phyloP scores from a whole-genome alignment of 1,284 basidiomycete genomes.

The Pseudozyma tsukubaensis region DNA sequence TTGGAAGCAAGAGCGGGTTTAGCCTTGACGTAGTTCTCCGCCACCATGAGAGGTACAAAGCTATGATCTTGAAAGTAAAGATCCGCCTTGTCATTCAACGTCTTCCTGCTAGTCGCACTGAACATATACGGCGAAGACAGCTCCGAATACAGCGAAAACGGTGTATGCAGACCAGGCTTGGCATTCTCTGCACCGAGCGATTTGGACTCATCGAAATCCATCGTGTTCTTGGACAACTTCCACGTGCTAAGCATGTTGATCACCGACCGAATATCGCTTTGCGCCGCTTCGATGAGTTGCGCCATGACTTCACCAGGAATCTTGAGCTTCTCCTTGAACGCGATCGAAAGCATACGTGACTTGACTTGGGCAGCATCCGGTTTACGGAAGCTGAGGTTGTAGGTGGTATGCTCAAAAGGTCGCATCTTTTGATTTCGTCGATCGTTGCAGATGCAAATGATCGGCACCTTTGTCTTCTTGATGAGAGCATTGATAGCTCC shows the following conservation, averaged over 20 bases:
- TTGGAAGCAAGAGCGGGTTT: slow-evolving; percentile 70
- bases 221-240: slow-evolving; percentile 71
- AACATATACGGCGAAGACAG: slow-evolving; percentile 91
- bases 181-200: slow-evolving; percentile 83
- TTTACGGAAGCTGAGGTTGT: slow-evolving; percentile 73
- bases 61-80: slow-evolving; percentile 95
- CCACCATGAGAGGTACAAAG: slow-evolving; percentile 91
- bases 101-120: slow-evolving; percentile 81
- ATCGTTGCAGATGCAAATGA: slow-evolving; percentile 98
- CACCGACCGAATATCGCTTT: slow-evolving; percentile 95
- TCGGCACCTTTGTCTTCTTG: slow-evolving; percentile 94
- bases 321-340: slow-evolving; percentile 78
- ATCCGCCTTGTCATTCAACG: slow-evolving; percentile 91
- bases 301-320: slow-evolving; percentile 90
- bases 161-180: slow-evolving; percentile 77
- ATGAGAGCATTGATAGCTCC: slow-evolving; percentile 91
- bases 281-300: slow-evolving; percentile 85
- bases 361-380: slow-evolving; percentile 53
- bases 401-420: slow-evolving; percentile 81
- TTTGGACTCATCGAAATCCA: slow-evolving; percentile 79
- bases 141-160: slow-evolving; percentile 74
- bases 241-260: slow-evolving; percentile 98
- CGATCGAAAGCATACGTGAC: slow-evolving; percentile 80
- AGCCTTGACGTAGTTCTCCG: slow-evolving; percentile 76
- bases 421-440: slow-evolving; percentile 86